A percentile compares a stretch with the other conserved stretches of the same genome.
Evolutionary conservation across 148 eudicot genomes (phyloP).

Genomic region (Cornus florida): DNA sequence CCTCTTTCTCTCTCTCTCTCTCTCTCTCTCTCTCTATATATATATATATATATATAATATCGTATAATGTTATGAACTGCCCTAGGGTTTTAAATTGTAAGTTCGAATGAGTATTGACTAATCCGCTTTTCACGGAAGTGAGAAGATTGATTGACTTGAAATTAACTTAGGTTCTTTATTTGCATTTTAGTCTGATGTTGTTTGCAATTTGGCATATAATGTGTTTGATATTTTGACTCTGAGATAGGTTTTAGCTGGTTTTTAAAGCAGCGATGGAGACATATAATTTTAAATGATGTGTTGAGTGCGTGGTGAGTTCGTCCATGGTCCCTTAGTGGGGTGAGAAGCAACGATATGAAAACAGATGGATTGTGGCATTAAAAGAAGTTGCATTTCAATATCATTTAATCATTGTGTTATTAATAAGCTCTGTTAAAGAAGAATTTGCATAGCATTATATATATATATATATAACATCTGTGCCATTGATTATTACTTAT

Average conservation of each 20-base stretch:
- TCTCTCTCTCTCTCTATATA: no score
- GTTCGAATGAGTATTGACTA: neutral
- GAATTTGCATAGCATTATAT: neutral
- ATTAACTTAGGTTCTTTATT: conserved; percentile 4
- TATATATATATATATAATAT: no score
- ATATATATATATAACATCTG: no score
- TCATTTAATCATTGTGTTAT: neutral
- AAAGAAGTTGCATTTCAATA: neutral
- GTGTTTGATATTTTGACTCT: conserved; percentile 11
- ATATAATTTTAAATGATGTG: neutral
- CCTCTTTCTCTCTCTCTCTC: no score
- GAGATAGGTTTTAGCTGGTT: neutral
- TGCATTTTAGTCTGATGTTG: neutral
- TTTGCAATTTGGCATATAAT: neutral
- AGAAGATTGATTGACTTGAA: neutral
- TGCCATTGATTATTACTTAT: no score
- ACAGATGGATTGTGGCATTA: neutral
- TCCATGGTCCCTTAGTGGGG: no score
- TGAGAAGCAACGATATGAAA: neutral
- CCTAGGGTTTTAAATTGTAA: no score
- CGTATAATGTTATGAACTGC: no score
- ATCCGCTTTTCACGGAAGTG: no score
- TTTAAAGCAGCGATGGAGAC: neutral
- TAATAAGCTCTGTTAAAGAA: neutral
- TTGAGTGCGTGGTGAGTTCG: neutral